Conservation (phyloP, 1,139 yeast species). For the Diutina mesorugosa region DNA sequence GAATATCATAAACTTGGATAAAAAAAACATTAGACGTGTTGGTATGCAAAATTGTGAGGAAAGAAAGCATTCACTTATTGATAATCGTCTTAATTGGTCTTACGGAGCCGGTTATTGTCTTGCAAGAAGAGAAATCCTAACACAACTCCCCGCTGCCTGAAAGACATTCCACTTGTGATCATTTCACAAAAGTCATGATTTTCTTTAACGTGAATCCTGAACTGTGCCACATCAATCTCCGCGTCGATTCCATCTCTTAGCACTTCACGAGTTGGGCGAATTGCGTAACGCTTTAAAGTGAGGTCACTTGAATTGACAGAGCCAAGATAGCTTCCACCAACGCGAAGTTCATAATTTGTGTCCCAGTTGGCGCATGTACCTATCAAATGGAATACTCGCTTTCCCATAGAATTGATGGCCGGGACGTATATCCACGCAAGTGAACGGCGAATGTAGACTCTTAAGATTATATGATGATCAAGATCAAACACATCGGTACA, state of each 20-base stretch:
- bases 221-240: neutral
- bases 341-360: neutral
- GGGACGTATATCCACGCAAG: neutral
- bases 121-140: neutral
- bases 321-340: neutral
- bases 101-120: neutral
- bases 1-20: no score
- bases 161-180: neutral
- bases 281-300: neutral
- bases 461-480: neutral
- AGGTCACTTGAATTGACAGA: neutral
- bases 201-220: neutral
- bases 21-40: no score
- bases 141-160: neutral
- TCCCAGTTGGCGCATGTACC: neutral
- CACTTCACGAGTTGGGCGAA: neutral
- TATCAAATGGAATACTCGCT: neutral
- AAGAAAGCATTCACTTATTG: no score
- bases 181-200: neutral
- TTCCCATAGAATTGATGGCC: neutral
- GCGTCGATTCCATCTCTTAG: neutral
- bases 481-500: neutral
- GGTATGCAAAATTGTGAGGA: no score
- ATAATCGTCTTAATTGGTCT: no score
- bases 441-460: neutral